Evolutionary conservation across 2,329 filamentous ascomycete genomes (phyloP).

Genomic region (Lasiodiplodia theobromae): DNA sequence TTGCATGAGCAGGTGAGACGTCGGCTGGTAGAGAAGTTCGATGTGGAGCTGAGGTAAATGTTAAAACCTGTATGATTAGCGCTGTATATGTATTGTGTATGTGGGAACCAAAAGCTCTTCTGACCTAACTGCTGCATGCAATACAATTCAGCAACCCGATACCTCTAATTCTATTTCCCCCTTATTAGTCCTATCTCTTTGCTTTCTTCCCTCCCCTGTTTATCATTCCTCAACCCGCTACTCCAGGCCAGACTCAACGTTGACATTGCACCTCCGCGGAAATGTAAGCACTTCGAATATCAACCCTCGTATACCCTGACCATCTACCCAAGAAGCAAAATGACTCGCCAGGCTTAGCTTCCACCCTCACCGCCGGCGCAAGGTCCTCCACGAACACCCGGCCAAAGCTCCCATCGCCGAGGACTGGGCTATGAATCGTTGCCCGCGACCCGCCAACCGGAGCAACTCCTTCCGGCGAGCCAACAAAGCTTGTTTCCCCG

Average conservation of each 20-base stretch:
- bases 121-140: background rate
- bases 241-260: too few species aligned
- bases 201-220: too few species aligned
- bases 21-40: constrained; percentile 72
- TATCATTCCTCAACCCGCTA: too few species aligned
- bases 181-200: too few species aligned
- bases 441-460: background rate
- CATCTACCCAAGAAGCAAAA: too few species aligned
- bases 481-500: background rate
- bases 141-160: too few species aligned
- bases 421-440: background rate
- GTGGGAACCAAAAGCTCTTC: background rate
- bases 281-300: too few species aligned
- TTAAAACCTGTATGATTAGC: background rate
- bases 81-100: constrained; percentile 1
- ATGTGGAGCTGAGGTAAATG: constrained; percentile 77
- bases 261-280: too few species aligned
- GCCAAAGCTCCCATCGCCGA: background rate
- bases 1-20: constrained; percentile 73
- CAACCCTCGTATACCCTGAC: too few species aligned
- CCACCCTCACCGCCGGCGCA: background rate
- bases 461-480: background rate
- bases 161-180: too few species aligned
- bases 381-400: background rate
- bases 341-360: background rate